Evolutionary conservation across 2,329 filamentous ascomycete species (phyloP), one percentile per base, ranked within the genome.

Genomic region (Gaeumannomyces tritici): DNA sequence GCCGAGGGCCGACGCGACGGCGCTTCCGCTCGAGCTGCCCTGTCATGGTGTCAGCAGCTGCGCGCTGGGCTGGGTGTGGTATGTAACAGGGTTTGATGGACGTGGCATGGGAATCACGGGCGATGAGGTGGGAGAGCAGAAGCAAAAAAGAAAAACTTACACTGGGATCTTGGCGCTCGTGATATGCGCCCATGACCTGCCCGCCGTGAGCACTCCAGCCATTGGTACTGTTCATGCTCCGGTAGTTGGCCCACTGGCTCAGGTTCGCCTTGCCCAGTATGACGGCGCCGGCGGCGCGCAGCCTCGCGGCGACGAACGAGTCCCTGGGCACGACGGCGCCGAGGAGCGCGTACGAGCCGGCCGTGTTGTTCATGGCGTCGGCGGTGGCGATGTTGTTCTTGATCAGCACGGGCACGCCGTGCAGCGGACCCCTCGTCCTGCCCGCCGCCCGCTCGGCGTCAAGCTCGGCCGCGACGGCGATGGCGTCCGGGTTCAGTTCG

Each of bases 361-460:
- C 76, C 0, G 74, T 85, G 66, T 84, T 89, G 68, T 85, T 80
- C 83, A 88, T 86, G 68, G 88, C 85, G 2, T 74, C 70, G 65
- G 84, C 85, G 0, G 86, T 89, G 13, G 82, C 85, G 61, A 89
- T 88, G 69, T 86, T 88, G 72, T 87, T 82, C 71, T 89, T 89
- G 73, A 89, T 77, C 8, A 89, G 72, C 31, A 89, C 80, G 0
- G 87, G 87, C 4, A 89, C 79, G 5, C 87, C 86, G 69, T 89
- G 85, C 0, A 88, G 75, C 2, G 83, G 83, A 0, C 80, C 71
- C 12, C 65, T 57, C 12, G 65, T 61, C 1, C 64, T 66, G 18
- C 68, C 69, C 83, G 84, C 62, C 1, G 62, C 62, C 62, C 72
- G 67, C 57, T 68, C 63, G 13, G 63, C 62, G 60, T 79, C 77